Percentiles rank a stretch among this genome's conserved stretches.
Conservation (phyloP, 768 basidiomycete species). For the Hygrophorus pudorinus region DNA sequence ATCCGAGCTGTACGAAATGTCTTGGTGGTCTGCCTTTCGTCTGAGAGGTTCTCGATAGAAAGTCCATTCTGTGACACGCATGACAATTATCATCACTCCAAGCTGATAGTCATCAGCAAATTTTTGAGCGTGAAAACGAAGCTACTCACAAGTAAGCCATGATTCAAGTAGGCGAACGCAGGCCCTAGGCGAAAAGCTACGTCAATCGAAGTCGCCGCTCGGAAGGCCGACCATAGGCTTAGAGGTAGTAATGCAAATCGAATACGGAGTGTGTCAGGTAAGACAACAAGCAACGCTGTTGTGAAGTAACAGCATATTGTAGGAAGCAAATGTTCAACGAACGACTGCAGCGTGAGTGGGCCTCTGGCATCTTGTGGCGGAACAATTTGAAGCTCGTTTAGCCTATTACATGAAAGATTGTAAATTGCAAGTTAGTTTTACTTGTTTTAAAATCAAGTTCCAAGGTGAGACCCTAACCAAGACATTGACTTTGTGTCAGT, state of each 20-base stretch:
- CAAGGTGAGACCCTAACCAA: slow-evolving; percentile 3
- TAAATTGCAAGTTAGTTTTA: background rate
- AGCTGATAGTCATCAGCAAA: slow-evolving; percentile 11
- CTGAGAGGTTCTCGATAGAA: slow-evolving; percentile 24
- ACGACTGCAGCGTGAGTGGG: slow-evolving; percentile 24
- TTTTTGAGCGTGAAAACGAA: background rate
- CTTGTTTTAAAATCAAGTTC: background rate
- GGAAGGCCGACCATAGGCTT: slow-evolving; percentile 33
- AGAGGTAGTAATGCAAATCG: slow-evolving; percentile 40
- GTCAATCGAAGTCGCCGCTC: slow-evolving; percentile 34
- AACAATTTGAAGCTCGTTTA: slow-evolving; percentile 18
- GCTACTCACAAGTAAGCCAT: slow-evolving; percentile 32
- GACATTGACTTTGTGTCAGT: slow-evolving; percentile 1
- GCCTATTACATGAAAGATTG: too few relatives aligned
- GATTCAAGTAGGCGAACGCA: slow-evolving; percentile 31
- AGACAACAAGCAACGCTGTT: slow-evolving; percentile 43
- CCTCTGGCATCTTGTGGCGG: slow-evolving; percentile 22
- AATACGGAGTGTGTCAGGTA: slow-evolving; percentile 31
- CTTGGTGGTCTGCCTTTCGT: slow-evolving; percentile 13
- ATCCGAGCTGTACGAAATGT: slow-evolving; percentile 1
- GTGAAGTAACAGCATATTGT: slow-evolving; percentile 35
- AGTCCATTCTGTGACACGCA: slow-evolving; percentile 33
- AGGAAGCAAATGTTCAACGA: slow-evolving; percentile 29
- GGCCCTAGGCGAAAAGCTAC: slow-evolving; percentile 25
- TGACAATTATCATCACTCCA: slow-evolving; percentile 22